phyloP scores from a whole-genome alignment of 1,284 basidiomycete species.

The Coniophora puteana region DNA sequence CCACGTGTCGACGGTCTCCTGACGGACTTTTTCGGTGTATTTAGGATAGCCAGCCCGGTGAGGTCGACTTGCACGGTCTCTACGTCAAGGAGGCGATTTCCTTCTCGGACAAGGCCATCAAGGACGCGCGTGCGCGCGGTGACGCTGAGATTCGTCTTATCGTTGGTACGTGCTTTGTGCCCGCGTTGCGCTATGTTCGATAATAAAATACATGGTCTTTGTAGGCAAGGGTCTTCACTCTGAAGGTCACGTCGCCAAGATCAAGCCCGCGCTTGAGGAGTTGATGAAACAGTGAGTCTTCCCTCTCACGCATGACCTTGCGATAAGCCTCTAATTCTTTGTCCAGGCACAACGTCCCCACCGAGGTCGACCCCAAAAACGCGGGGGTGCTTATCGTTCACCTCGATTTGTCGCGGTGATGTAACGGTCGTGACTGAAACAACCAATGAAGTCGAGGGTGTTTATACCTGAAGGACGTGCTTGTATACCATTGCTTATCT shows the following conservation, averaged over 20 bases:
- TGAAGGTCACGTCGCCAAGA: constrained; percentile 73
- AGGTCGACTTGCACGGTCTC: constrained; percentile 88
- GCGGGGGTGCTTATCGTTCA: constrained; percentile 84
- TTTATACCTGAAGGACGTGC: no score
- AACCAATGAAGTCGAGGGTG: no score
- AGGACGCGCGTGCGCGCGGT: constrained; percentile 63
- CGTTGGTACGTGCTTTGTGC: constrained; percentile 57
- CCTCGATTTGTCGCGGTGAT: constrained; percentile 36
- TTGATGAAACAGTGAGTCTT: constrained; percentile 72
- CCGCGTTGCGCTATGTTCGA: constrained; percentile 4
- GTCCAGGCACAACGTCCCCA: constrained; percentile 20
- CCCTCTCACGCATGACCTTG: not conserved
- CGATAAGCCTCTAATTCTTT: constrained; percentile 1
- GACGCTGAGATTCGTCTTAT: constrained; percentile 78
- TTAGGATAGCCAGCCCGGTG: constrained; percentile 66
- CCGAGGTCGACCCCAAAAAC: constrained; percentile 76
- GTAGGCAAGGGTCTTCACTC: constrained; percentile 86
- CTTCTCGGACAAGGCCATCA: constrained; percentile 65
- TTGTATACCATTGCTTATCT: no score
- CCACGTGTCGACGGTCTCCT: no score
- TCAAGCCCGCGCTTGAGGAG: constrained; percentile 91
- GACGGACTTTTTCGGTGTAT: constrained; percentile 3
- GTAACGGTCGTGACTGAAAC: no score
- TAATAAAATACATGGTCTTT: constrained; percentile 1
- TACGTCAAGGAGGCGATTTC: constrained; percentile 92